These are phyloP conservation scores for Psilocybe tampanensis DNA, from an alignment of 768 basidiomycete species.

Conservation along the genomic window DNA sequence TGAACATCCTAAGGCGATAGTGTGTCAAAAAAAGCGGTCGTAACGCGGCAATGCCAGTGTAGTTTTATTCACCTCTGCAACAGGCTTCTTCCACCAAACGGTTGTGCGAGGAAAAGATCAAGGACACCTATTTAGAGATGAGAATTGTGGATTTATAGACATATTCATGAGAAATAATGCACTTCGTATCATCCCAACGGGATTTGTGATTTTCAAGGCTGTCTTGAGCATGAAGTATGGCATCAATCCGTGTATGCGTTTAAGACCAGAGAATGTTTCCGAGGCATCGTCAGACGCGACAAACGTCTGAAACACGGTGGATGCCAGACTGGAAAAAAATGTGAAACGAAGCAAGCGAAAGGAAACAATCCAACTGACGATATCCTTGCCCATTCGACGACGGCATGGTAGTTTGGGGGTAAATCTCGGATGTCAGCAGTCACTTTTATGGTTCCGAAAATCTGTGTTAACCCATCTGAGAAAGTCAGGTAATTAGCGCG, in stretches of 20 bases:
- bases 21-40: constrained; percentile 1
- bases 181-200: constrained; percentile 95
- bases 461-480: constrained; percentile 82
- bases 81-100: constrained; percentile 91
- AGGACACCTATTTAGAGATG: constrained; percentile 56
- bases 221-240: constrained; percentile 97
- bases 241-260: constrained; percentile 94
- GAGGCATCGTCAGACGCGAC: constrained; percentile 93
- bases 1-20: constrained; percentile 78
- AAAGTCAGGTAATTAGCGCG: neutral
- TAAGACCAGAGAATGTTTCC: constrained; percentile 83
- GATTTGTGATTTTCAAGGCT: constrained; percentile 91
- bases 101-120: constrained; percentile 95
- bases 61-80: constrained; percentile 71
- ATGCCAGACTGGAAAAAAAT: constrained; percentile 70
- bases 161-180: neutral
- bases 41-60: neutral
- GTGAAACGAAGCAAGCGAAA: neutral
- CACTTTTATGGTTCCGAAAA: constrained; percentile 88
- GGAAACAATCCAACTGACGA: constrained; percentile 60
- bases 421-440: constrained; percentile 77
- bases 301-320: constrained; percentile 94
- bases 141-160: neutral
- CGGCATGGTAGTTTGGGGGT: constrained; percentile 84
- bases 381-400: constrained; percentile 95